Conservation (phyloP, 805 yeast species). For the Cyberlindnera petersonii region DNA sequence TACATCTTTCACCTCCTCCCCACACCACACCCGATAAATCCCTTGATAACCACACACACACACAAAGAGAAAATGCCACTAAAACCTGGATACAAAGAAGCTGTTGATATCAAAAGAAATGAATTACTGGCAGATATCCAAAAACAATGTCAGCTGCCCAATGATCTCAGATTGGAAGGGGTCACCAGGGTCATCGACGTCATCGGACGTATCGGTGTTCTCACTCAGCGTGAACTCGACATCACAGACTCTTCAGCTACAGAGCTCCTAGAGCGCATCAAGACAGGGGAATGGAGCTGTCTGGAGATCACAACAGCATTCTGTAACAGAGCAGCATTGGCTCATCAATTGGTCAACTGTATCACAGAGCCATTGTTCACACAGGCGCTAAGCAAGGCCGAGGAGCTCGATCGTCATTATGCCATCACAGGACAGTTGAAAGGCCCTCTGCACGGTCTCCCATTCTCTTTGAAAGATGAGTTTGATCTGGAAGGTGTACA, state of each 20-base stretch:
- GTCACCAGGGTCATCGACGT: not conserved
- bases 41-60: too few species aligned
- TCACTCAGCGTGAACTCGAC: conserved; percentile 28
- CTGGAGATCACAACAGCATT: conserved; percentile 48
- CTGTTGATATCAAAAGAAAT: too few species aligned
- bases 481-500: conserved; percentile 40
- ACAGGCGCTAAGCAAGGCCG: conserved; percentile 53
- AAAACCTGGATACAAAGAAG: too few species aligned
- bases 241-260: conserved; percentile 36
- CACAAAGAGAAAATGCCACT: too few species aligned
- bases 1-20: too few species aligned
- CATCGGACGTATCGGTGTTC: not conserved
- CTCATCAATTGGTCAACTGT: conserved; percentile 47
- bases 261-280: conserved; percentile 28
- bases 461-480: conserved; percentile 53
- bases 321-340: conserved; percentile 54
- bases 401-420: conserved; percentile 47
- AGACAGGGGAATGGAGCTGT: conserved; percentile 32
- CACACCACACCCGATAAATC: too few species aligned
- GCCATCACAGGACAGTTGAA: conserved; percentile 41
- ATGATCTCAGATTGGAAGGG: too few species aligned
- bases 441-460: conserved; percentile 69
- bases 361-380: conserved; percentile 40
- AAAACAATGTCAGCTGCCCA: not conserved
- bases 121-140: too few species aligned